phyloP scores from a whole-genome alignment of 352 stramenopile species.

The Phytophthora colocasiae region DNA sequence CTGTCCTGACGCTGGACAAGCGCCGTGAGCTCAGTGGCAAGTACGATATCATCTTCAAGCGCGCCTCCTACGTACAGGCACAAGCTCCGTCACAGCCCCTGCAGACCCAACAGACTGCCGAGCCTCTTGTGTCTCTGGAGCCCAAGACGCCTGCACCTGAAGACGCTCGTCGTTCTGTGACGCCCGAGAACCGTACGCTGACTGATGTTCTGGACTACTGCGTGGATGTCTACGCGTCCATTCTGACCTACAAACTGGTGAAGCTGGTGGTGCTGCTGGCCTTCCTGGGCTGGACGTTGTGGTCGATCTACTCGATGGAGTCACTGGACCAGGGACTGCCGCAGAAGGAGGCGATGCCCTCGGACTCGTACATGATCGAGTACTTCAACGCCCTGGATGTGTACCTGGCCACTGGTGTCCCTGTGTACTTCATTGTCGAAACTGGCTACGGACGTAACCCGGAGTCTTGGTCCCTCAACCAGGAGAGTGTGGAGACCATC shows the following conservation, averaged over 20 bases:
- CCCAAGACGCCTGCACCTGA: constrained; percentile 39
- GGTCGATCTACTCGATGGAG: constrained; percentile 65
- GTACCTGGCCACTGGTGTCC: constrained; percentile 61
- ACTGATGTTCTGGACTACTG: constrained; percentile 46
- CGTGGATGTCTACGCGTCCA: constrained; percentile 54
- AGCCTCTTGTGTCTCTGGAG: constrained; percentile 36
- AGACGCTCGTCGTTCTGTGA: constrained; percentile 18
- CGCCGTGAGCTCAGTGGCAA: constrained; percentile 61
- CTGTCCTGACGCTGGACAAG: constrained; percentile 70
- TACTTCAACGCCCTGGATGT: constrained; percentile 69
- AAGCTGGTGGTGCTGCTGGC: constrained; percentile 57
- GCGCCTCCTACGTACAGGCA: constrained; percentile 20
- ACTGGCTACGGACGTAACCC: constrained; percentile 60
- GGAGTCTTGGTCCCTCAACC: constrained; percentile 50
- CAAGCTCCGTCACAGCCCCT: constrained; percentile 14
- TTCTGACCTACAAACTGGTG: constrained; percentile 55
- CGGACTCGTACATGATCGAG: constrained; percentile 69
- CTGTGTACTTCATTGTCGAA: constrained; percentile 75
- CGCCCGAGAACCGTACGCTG: constrained; percentile 25
- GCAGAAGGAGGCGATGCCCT: constrained; percentile 70
- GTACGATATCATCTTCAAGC: constrained; percentile 62
- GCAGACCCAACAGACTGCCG: constrained; percentile 29
- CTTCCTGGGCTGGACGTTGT: constrained; percentile 54
- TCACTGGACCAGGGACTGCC: constrained; percentile 61
- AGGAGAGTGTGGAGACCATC: constrained; percentile 45